phyloP scores from a whole-genome alignment of 148 eudicot genomes.

The Persicaria maculosa region DNA sequence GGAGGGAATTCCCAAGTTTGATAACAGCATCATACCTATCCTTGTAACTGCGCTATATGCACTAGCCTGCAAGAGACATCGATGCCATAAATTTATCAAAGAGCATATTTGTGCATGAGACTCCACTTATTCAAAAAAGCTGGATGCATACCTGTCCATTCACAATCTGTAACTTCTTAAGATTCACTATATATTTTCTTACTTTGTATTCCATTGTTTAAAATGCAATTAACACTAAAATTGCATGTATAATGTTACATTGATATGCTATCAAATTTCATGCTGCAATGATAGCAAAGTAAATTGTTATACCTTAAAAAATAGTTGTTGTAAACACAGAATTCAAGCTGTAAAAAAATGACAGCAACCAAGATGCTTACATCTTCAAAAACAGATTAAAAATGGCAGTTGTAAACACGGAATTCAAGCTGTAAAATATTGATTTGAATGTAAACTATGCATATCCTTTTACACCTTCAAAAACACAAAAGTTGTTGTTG shows the following conservation, averaged over 20 bases:
- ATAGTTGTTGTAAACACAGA: too few relatives aligned
- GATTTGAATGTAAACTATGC: too few relatives aligned
- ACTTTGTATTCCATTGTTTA: neutral
- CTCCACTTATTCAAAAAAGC: neutral
- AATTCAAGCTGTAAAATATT: too few relatives aligned
- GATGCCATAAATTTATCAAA: neutral
- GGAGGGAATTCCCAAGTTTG: conserved; percentile 86
- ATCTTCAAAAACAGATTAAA: too few relatives aligned
- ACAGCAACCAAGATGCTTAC: too few relatives aligned
- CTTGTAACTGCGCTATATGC: conserved; percentile 88
- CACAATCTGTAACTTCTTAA: conserved; percentile 22
- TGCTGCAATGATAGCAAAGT: neutral
- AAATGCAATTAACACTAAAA: neutral
- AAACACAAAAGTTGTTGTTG: too few relatives aligned
- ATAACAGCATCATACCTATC: conserved; percentile 68
- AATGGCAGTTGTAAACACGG: too few relatives aligned
- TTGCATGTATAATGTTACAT: neutral
- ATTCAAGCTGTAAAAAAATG: too few relatives aligned
- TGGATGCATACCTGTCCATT: conserved; percentile 67
- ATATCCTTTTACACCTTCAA: too few relatives aligned
- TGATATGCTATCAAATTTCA: neutral
- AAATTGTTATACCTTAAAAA: too few relatives aligned
- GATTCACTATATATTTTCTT: neutral
- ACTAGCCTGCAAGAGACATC: conserved; percentile 50
- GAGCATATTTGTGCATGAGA: neutral